Conservation (phyloP, 192 early-diverging fungal genomes). For the Anaeromyces robustus region DNA sequence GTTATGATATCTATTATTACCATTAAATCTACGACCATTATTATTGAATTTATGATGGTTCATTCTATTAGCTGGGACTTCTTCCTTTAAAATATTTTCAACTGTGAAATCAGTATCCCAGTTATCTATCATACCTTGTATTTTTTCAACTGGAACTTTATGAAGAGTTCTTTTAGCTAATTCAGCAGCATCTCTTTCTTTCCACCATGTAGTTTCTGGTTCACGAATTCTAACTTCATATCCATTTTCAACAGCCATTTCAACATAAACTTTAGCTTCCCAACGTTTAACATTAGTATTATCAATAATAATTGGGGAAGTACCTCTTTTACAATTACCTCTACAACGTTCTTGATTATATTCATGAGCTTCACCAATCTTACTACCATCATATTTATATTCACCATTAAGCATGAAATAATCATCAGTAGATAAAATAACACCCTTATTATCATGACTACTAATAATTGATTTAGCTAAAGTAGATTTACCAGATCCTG, state of each 20-base stretch:
- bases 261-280: constrained; percentile 29
- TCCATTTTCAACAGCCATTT: constrained; percentile 7
- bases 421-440: constrained; percentile 29
- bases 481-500: constrained; percentile 28
- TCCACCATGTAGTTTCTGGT: constrained; percentile 26
- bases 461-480: constrained; percentile 10
- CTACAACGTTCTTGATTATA: constrained; percentile 21
- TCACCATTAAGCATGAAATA: constrained; percentile 11
- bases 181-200: constrained; percentile 8
- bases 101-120: constrained; percentile 21
- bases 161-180: constrained; percentile 18
- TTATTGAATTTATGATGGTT: too few species aligned
- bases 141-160: constrained; percentile 15
- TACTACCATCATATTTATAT: constrained; percentile 18
- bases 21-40: too few species aligned
- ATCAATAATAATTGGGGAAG: constrained; percentile 25
- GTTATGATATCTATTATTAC: too few species aligned
- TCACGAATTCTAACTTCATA: constrained; percentile 17
- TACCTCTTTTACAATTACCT: constrained; percentile 3
- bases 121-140: constrained; percentile 19
- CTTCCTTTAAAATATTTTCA: constrained; percentile 2
- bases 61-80: too few species aligned
- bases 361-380: constrained; percentile 15
- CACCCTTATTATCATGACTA: constrained; percentile 1
- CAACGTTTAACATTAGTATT: constrained; percentile 23